Evolutionary conservation across 177 flowering plant genomes (phyloP), one percentile per base, ranked within the genome.

Genomic region (Vitis hybrid): DNA sequence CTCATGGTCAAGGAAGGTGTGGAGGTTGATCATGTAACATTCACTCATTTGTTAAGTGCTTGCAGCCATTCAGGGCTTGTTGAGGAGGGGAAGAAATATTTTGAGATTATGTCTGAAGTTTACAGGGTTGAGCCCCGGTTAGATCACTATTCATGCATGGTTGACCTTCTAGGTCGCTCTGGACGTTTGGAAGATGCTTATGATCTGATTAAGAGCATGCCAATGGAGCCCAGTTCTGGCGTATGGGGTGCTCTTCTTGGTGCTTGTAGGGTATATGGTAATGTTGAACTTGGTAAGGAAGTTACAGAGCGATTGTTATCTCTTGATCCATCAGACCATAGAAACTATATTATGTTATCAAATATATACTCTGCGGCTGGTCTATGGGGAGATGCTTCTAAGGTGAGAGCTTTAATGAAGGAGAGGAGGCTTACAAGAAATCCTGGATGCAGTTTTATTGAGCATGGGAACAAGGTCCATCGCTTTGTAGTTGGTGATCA

Each of bases 201-300:
- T 70, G 76, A 66, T 31, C 59, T 79, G 44, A 75, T 77, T 59
- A 56, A 69, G 44, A 19, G 38, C 51, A 82, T 82, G 84, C 82
- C 82, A 24, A 64, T 82, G 73, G 75, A 77, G 60, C 84, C 84
- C 2, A 79, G 75, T 68, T 61, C 80, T 66, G 78, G 70, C 4
- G 78, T 82, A n/a, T 82, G 84, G 82, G 84, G 80, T 1, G 80
- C 86, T 10, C 80, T 86, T 69, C 67, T 83, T 58, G 84, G 84
- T 64, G 84, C 84, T 47, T 84, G 86, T 68, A 74, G 84, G 67
- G 70, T 81, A 11, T 71, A 81, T 58, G 64, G 67, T 18, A 75
- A 81, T 57, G 62, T 69, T 44, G 78, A 79, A 65, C 71, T 84
- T 49, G 86, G 84, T 13, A 78, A 64, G 65, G 76, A 79, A 78